phyloP scores from a whole-genome alignment of 163 green algal genomes.

The Dunaliella salina region DNA sequence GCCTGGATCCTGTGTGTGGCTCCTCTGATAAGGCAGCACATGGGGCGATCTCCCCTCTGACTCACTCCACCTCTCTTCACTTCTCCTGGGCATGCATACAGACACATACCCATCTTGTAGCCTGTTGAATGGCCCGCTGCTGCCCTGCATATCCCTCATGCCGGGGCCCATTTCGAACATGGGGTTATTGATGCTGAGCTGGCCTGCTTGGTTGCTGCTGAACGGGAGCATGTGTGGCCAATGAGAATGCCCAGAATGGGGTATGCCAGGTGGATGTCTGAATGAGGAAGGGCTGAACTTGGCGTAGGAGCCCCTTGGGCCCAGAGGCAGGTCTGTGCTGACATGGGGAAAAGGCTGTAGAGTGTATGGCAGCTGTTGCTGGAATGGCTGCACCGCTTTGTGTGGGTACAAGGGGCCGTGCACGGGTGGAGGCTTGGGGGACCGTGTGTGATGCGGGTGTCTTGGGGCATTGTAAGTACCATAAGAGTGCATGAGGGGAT shows the following conservation, averaged over 20 bases:
- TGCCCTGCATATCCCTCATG: neutral
- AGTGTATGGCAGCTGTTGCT: neutral
- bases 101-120: neutral
- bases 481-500: neutral
- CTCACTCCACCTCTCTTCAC: too few relatives aligned
- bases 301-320: too few relatives aligned
- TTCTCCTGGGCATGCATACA: neutral
- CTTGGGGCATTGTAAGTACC: neutral
- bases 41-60: too few relatives aligned
- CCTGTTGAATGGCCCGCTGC: neutral
- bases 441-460: neutral
- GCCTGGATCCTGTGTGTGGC: neutral
- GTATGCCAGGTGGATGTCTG: too few relatives aligned
- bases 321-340: too few relatives aligned
- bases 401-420: neutral
- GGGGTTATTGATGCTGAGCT: neutral
- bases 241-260: too few relatives aligned
- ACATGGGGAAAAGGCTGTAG: too few relatives aligned
- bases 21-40: too few relatives aligned
- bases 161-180: neutral
- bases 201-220: neutral
- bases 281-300: too few relatives aligned
- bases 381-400: neutral
- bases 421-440: neutral
- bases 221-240: neutral